A percentile compares a stretch with the other conserved stretches of the same genome.
Evolutionary conservation across 371 early-diverging fungal species (phyloP).

Genomic region (Mucor velutinosus): DNA sequence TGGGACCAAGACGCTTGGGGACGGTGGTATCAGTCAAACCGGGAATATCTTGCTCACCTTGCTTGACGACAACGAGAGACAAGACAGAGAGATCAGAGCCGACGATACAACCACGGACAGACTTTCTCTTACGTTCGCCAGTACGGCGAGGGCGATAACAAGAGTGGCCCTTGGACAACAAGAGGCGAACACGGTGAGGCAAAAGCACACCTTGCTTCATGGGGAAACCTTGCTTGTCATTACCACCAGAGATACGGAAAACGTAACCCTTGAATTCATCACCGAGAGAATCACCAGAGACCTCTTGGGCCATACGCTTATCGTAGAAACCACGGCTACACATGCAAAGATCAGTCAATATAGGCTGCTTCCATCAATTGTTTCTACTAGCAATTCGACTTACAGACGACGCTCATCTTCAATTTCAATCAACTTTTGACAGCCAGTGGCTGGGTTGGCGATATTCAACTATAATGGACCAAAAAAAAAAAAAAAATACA

Average conservation of each 20-base stretch:
- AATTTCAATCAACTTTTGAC: conserved; percentile 95
- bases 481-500: too few relatives aligned
- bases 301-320: too few relatives aligned
- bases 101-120: conserved; percentile 99
- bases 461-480: conserved; percentile 83
- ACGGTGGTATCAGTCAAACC: conserved; percentile 95
- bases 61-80: too few relatives aligned
- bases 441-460: conserved; percentile 96
- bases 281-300: too few relatives aligned
- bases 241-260: too few relatives aligned
- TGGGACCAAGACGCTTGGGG: conserved; percentile 98
- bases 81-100: too few relatives aligned
- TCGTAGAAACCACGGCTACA: conserved; percentile 95
- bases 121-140: conserved; percentile 99
- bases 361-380: neutral
- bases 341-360: neutral
- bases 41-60: conserved; percentile 91
- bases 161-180: too few relatives aligned
- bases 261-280: too few relatives aligned
- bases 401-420: conserved; percentile 93
- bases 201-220: too few relatives aligned
- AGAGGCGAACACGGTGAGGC: too few relatives aligned
- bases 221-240: too few relatives aligned
- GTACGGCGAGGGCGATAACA: conserved; percentile 98
- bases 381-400: conserved; percentile 31